phyloP scores from a whole-genome alignment of 2,329 filamentous ascomycete species.

The Magnaporthiopsis incrustans region DNA sequence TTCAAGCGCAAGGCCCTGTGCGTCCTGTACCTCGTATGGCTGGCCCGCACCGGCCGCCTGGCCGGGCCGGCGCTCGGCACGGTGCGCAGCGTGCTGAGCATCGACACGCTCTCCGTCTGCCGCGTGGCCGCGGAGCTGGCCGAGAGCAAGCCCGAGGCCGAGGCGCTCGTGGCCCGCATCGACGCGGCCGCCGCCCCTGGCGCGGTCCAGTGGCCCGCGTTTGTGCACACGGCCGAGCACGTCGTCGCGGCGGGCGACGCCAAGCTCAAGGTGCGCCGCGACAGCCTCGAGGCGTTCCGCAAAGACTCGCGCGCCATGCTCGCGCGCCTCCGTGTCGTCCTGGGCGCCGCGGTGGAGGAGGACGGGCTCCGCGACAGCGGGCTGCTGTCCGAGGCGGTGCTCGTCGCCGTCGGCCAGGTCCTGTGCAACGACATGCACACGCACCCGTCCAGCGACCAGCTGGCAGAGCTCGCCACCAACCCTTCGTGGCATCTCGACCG shows the following conservation, averaged over 20 bases:
- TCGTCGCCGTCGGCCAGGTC: neutral
- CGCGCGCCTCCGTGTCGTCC: neutral
- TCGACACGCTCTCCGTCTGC: neutral
- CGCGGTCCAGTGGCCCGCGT: neutral
- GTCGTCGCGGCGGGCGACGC: no score
- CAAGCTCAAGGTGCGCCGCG: neutral
- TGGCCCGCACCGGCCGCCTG: neutral
- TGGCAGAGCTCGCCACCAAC: no score
- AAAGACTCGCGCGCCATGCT: neutral
- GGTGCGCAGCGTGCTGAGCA: neutral
- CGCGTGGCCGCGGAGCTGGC: neutral
- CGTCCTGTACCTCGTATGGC: neutral
- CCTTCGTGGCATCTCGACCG: no score
- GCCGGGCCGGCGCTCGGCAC: neutral
- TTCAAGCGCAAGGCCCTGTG: neutral
- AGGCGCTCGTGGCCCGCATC: neutral
- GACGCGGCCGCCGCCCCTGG: neutral
- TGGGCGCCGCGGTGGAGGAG: neutral
- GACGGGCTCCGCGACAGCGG: neutral
- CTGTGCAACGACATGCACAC: neutral
- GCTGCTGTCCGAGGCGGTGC: neutral
- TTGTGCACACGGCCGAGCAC: neutral
- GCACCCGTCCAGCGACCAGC: neutral
- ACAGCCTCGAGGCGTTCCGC: neutral
- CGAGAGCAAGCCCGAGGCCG: no score